Evolutionary conservation across 345 rosid species (phyloP), one percentile per base, ranked within the genome.

Genomic region (Turnera subulata): DNA sequence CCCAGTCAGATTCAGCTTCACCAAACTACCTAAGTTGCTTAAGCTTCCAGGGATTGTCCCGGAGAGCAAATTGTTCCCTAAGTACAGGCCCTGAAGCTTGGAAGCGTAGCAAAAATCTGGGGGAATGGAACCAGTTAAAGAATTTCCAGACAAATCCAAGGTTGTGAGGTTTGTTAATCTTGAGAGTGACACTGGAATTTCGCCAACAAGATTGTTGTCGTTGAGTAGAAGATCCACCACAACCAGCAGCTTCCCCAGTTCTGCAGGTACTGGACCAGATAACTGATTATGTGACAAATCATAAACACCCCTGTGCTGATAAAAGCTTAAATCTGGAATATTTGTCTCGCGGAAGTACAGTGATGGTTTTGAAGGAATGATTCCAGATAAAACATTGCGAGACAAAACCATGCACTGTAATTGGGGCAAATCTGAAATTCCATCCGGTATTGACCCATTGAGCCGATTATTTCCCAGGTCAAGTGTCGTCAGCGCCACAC

Each of bases 321-420:
- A 45, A 56, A 83, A 93, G 78, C 85, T 87, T 56, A 68, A 50
- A 53, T 80, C 95, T 35, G 96, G 99, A 55, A 93, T 79, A 26
- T 67, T 76, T 1, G 50, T 63, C 64, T 82, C 80, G 44, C 65
- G 85, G 62, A 93, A 93, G 66, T 93, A 93, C 32, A 62, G 61
- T 39, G 91, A 78, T 1, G 86, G 72, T 54, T 64, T 75, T 0
- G 72, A 66, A 50, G 98, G 96, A 52, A 93, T 89, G 4, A 74
- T 21, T 6, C 99, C 99, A 0, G 94, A 81, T 39, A 93, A 74
- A 59, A 73, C 76, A 69, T 90, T 93, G 69, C 76, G 70, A 46
- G 97, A 85, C 38, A 90, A 90, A 65, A 93, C 92, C 73, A 93
- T 45, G 60, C 95, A 83, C 19, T 93, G 97, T 46, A 93, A 75